Evolutionary conservation across 192 early-diverging fungal species (phyloP).

Genomic region (Dissophora globulifera): DNA sequence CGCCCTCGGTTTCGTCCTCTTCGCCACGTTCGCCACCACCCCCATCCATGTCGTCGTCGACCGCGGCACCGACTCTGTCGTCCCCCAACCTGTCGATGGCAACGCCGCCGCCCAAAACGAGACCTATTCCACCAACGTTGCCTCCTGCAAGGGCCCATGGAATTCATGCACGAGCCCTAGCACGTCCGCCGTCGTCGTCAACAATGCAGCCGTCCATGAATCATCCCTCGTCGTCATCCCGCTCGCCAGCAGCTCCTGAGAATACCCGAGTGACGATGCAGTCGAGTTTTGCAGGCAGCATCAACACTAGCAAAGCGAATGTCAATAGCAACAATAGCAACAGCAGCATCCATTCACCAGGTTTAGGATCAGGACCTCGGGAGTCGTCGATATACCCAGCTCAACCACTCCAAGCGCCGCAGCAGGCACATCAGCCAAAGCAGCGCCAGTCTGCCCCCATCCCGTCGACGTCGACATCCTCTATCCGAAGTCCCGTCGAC

Average conservation of each 20-base stretch:
- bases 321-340: background rate
- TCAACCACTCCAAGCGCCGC: slow-evolving; percentile 29
- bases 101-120: slow-evolving; percentile 17
- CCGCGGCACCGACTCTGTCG: background rate
- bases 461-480: too few species aligned
- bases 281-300: background rate
- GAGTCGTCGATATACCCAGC: slow-evolving; percentile 24
- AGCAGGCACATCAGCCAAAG: slow-evolving; percentile 40
- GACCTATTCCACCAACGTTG: slow-evolving; percentile 33
- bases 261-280: too few species aligned
- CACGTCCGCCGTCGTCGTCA: slow-evolving; percentile 19
- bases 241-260: too few species aligned
- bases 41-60: background rate
- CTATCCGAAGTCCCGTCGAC: slow-evolving; percentile 11
- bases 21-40: slow-evolving; percentile 19
- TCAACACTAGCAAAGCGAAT: background rate
- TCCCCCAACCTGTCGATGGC: slow-evolving; percentile 1
- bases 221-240: too few species aligned
- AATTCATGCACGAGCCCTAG: slow-evolving; percentile 37
- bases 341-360: slow-evolving; percentile 3
- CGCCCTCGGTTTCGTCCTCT: slow-evolving; percentile 16
- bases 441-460: slow-evolving; percentile 27
- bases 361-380: too few species aligned
- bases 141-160: slow-evolving; percentile 50
- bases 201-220: too few species aligned